Evolutionary conservation across 495 filamentous ascomycete genomes (phyloP).

Genomic region (Geopyxis carbonaria): DNA sequence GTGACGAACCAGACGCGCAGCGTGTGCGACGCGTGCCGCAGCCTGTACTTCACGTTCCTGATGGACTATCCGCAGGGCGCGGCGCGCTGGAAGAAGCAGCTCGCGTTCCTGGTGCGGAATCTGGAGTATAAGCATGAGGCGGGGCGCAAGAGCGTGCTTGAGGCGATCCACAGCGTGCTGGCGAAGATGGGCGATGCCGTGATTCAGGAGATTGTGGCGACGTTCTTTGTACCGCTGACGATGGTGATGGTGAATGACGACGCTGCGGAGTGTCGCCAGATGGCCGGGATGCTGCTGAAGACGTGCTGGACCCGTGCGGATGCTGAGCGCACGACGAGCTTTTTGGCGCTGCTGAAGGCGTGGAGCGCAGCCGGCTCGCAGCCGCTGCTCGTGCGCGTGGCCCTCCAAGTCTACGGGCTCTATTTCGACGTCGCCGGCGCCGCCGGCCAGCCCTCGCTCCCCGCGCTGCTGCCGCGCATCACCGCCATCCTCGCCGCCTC

Average conservation of each 20-base stretch:
- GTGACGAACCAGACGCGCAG: constrained; percentile 81
- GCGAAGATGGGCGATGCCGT: constrained; percentile 65
- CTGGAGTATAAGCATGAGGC: constrained; percentile 76
- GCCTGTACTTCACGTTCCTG: constrained; percentile 83
- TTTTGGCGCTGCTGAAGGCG: constrained; percentile 48
- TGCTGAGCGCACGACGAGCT: constrained; percentile 47
- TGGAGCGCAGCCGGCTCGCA: constrained; percentile 65
- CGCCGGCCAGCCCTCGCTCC: constrained; percentile 27
- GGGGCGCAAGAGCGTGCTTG: constrained; percentile 79
- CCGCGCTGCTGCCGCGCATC: constrained; percentile 28
- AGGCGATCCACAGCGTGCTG: constrained; percentile 65
- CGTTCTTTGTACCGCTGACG: constrained; percentile 72
- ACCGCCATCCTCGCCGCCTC: neutral
- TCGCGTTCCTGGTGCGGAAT: constrained; percentile 75
- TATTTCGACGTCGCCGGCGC: constrained; percentile 56
- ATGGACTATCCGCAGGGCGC: constrained; percentile 87
- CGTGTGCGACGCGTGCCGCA: constrained; percentile 70
- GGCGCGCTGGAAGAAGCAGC: constrained; percentile 70
- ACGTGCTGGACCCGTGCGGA: constrained; percentile 66
- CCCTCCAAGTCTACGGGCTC: constrained; percentile 62
- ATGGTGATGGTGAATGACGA: constrained; percentile 79
- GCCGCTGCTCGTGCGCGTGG: constrained; percentile 47
- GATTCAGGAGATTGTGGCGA: constrained; percentile 60
- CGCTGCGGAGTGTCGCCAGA: constrained; percentile 63
- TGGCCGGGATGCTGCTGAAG: constrained; percentile 63